These are phyloP conservation scores for Pleurotus salmoneostramineus DNA, from an alignment of 768 basidiomycete genomes.

Conservation along the genomic window DNA sequence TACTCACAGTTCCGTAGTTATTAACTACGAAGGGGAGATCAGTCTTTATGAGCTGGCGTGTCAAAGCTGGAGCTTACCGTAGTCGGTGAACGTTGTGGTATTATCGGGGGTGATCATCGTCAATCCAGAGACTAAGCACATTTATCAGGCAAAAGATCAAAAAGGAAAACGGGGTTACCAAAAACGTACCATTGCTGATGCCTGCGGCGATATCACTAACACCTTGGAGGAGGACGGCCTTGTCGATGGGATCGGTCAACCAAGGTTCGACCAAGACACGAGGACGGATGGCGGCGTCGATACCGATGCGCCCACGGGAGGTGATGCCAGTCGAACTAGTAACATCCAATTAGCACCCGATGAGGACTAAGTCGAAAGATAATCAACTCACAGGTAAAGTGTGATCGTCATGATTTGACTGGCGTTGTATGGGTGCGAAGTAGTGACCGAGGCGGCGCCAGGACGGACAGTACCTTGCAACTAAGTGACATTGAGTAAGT, in stretches of 20 bases:
- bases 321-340: constrained; percentile 51
- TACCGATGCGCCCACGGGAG: constrained; percentile 60
- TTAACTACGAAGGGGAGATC: constrained; percentile 23
- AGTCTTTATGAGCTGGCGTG: not conserved
- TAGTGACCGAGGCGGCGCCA: constrained; percentile 49
- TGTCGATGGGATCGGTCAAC: constrained; percentile 57
- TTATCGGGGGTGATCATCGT: constrained; percentile 60
- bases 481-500: constrained; percentile 20
- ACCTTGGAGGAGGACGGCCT: constrained; percentile 42
- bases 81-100: constrained; percentile 48
- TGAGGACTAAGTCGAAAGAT: not conserved
- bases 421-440: constrained; percentile 46
- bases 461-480: constrained; percentile 63
- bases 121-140: too few relatives aligned
- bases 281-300: constrained; percentile 47
- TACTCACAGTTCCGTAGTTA: constrained; percentile 27
- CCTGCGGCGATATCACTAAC: constrained; percentile 44
- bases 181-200: constrained; percentile 37
- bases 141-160: too few relatives aligned
- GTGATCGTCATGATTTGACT: constrained; percentile 63
- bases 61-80: constrained; percentile 29
- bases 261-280: constrained; percentile 49
- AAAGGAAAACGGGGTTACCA: too few relatives aligned
- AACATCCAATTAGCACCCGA: not conserved
- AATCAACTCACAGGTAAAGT: constrained; percentile 39